These are phyloP conservation scores for Arthrobotrys entomopaga DNA, from an alignment of 2,329 filamentous ascomycete genomes.

Conservation along the genomic window DNA sequence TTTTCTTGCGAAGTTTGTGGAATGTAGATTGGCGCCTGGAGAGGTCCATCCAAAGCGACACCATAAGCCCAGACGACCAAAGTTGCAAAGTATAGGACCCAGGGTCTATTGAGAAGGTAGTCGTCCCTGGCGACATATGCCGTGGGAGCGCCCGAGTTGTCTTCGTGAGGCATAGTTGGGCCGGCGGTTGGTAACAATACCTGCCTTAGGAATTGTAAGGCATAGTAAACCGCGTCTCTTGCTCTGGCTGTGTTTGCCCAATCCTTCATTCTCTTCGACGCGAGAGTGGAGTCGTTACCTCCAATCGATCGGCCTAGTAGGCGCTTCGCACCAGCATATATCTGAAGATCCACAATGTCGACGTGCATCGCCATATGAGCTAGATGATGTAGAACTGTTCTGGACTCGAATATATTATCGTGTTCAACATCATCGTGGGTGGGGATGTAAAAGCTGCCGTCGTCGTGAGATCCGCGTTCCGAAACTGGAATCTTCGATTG, in stretches of 20 bases:
- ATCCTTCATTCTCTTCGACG: conserved; percentile 84
- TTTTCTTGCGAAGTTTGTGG: conserved; percentile 73
- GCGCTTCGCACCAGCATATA: conserved; percentile 87
- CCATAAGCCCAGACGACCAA: conserved; percentile 96
- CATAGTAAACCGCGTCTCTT: conserved; percentile 91
- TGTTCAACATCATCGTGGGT: conserved; percentile 69
- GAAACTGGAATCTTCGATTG: conserved; percentile 65
- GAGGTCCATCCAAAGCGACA: conserved; percentile 85
- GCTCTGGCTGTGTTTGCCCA: conserved; percentile 88
- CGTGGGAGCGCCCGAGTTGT: conserved; percentile 63
- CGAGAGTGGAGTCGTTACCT: conserved; percentile 79
- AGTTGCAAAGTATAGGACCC: conserved; percentile 93
- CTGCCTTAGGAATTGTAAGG: conserved; percentile 85
- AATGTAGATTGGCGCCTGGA: conserved; percentile 65
- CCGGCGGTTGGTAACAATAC: conserved; percentile 73
- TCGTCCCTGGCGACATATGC: conserved; percentile 87
- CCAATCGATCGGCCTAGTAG: conserved; percentile 87
- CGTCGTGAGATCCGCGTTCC: conserved; percentile 60
- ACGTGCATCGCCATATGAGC: conserved; percentile 99
- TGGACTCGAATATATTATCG: conserved; percentile 83
- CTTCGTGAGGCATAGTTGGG: conserved; percentile 60
- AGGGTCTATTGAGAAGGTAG: conserved; percentile 87
- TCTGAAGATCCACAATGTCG: conserved; percentile 96
- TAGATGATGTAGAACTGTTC: conserved; percentile 88
- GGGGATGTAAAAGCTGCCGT: conserved; percentile 61